phyloP scores from a whole-genome alignment of 768 basidiomycete genomes.

The Mycena haematopus region DNA sequence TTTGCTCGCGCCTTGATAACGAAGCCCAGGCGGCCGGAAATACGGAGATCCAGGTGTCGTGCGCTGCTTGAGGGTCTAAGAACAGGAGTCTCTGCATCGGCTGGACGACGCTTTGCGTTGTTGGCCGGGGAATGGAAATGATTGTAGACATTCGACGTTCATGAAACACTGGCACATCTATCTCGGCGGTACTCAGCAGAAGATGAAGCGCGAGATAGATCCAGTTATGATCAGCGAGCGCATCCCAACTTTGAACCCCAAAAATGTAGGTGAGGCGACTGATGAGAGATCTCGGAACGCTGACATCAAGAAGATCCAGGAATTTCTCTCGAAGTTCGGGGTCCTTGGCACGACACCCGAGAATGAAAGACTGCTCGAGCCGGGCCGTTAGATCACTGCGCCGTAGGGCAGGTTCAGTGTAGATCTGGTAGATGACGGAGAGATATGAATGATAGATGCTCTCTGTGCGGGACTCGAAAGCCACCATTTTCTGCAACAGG shows the following conservation, averaged over 20 bases:
- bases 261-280: slow-evolving; percentile 88
- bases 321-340: slow-evolving; percentile 80
- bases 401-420: slow-evolving; percentile 83
- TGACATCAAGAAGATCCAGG: slow-evolving; percentile 88
- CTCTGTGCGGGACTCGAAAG: slow-evolving; percentile 83
- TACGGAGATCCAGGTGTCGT: slow-evolving; percentile 85
- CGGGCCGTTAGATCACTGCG: slow-evolving; percentile 94
- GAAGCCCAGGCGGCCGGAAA: slow-evolving; percentile 89
- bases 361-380: slow-evolving; percentile 90
- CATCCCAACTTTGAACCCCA: slow-evolving; percentile 95
- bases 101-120: slow-evolving; percentile 64
- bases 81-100: slow-evolving; percentile 86
- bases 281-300: slow-evolving; percentile 82
- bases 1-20: slow-evolving; percentile 86
- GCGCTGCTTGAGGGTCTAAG: slow-evolving; percentile 77
- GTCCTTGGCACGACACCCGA: slow-evolving; percentile 89
- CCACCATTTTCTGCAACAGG: slow-evolving; percentile 86
- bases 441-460: slow-evolving; percentile 82
- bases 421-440: slow-evolving; percentile 92
- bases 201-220: slow-evolving; percentile 90
- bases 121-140: slow-evolving; percentile 46
- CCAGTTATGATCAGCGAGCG: slow-evolving; percentile 92
- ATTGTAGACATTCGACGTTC: slow-evolving; percentile 48
- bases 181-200: slow-evolving; percentile 69
- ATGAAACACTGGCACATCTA: slow-evolving; percentile 44